Percentiles rank a stretch among this genome's conserved stretches.
phyloP scores from a whole-genome alignment of 352 stramenopile species.

The Phytophthora kernoviae region DNA sequence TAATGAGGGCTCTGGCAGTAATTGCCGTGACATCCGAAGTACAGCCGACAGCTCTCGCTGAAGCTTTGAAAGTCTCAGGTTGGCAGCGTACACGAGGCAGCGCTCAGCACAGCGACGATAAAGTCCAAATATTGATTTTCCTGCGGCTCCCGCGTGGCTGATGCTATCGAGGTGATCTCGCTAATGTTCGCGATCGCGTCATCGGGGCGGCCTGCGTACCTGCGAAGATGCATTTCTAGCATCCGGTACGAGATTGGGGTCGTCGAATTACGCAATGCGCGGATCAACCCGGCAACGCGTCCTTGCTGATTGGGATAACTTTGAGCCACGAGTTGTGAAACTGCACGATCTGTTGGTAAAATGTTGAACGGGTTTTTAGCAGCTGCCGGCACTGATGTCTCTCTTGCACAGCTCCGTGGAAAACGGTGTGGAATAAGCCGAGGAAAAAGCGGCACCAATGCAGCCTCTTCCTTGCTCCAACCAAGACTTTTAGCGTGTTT shows the following conservation, averaged over 20 bases:
- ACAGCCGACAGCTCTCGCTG: conserved; percentile 56
- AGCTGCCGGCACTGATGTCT: conserved; percentile 31
- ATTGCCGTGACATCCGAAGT: conserved; percentile 21
- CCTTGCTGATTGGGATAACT: conserved; percentile 80
- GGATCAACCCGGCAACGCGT: conserved; percentile 54
- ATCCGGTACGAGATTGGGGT: conserved; percentile 76
- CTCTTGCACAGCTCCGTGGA: conserved; percentile 36
- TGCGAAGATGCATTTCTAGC: conserved; percentile 74
- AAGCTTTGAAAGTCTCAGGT: conserved; percentile 52
- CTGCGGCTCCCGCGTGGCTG: conserved; percentile 47
- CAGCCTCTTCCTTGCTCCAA: conserved; percentile 68
- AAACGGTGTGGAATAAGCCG: conserved; percentile 26
- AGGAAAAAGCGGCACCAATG: conserved; percentile 38
- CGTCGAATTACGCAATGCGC: conserved; percentile 47
- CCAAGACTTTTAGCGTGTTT: conserved; percentile 47
- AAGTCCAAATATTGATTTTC: conserved; percentile 49
- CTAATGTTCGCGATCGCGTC: conserved; percentile 59
- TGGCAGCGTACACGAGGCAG: conserved; percentile 68
- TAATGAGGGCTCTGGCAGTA: conserved; percentile 7
- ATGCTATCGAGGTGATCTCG: conserved; percentile 61
- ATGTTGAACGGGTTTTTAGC: conserved; percentile 70
- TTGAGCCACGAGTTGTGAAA: conserved; percentile 57
- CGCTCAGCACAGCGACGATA: conserved; percentile 52
- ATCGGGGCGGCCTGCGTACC: conserved; percentile 70
- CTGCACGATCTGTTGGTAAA: conserved; percentile 49